Evolutionary conservation across 768 basidiomycete species (phyloP), one percentile per base, ranked within the genome.

Genomic region (Amanita pseudoporphyria): DNA sequence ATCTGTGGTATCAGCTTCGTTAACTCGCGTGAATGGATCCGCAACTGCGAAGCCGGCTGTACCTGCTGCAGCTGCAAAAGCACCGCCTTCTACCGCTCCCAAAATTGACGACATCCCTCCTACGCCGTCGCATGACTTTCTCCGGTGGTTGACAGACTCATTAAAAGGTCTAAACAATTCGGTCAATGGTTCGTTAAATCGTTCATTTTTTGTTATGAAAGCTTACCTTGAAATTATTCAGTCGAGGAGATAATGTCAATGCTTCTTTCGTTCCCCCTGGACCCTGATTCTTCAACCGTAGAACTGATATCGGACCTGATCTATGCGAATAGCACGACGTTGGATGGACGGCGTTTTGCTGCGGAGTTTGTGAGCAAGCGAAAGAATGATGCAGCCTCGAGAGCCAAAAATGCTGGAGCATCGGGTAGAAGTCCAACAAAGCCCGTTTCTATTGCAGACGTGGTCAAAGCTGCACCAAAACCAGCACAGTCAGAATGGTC

Each of bases 161-260:
- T 67, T 99, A 47, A 91, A 88, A 60, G 87, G 85, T 16, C 64
- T 85, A 47, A 83, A 86, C 64, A 73, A 67, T 62, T 69, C 76
- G 16, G 84, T 87, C 43, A 87, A 87, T 58, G 76, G 87, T 89
- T 49, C 76, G 60, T 18, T 7, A 6, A 38, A 7, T 45, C 13
- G 16, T 45, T 21, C 16, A 35, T 18, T 13, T 6, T 19, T 2
- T 10, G 21, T 12, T 10, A 35, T 49, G 37, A 12, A 31, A 39
- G 22, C 30, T 44, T 50, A 10, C 54, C 38, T 31, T 13, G 56
- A 37, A 35, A 47, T 28, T n/a, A 50, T 40, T 7, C 49, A 96
- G 94, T 95, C 47, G 96, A 98, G 63, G 96, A 98, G 57, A 93
- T 98, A 62, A 83, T 91, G 60, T 84, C 87, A 40, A 95, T 98